Conservation (phyloP, 2,329 filamentous ascomycete genomes). For the Coniochaeta ligniaria region DNA sequence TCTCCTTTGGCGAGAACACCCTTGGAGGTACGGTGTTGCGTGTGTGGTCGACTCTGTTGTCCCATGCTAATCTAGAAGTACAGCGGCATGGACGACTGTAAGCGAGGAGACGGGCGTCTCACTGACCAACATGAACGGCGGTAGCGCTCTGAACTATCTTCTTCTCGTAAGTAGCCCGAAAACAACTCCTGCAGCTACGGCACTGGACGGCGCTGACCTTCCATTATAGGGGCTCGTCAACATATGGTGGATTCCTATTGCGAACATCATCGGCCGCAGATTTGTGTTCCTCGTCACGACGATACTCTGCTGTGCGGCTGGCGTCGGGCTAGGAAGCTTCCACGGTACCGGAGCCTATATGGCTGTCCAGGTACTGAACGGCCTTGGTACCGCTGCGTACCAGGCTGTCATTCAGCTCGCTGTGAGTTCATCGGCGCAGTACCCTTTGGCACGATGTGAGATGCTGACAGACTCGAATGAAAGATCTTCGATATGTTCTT, state of each 20-base stretch:
- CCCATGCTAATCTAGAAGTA: background rate
- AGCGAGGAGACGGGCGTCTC: constrained; percentile 27
- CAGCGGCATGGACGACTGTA: constrained; percentile 31
- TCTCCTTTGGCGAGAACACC: constrained; percentile 31
- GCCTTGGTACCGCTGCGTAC: constrained; percentile 26
- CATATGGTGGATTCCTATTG: constrained; percentile 25
- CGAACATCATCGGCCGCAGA: constrained; percentile 23
- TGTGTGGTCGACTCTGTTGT: background rate
- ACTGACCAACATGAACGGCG: constrained; percentile 31
- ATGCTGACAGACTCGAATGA: background rate
- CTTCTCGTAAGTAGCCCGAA: constrained; percentile 14
- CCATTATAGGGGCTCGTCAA: constrained; percentile 24
- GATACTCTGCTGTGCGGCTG: constrained; percentile 19
- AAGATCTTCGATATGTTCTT: constrained; percentile 29
- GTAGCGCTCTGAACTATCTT: constrained; percentile 30
- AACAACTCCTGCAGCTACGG: background rate
- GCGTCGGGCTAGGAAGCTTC: constrained; percentile 22
- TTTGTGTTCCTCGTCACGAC: constrained; percentile 26
- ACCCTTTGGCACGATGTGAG: background rate
- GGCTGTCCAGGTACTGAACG: constrained; percentile 19
- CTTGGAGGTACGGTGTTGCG: constrained; percentile 16
- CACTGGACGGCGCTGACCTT: background rate
- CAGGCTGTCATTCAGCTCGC: constrained; percentile 29
- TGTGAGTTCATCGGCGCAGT: constrained; percentile 1
- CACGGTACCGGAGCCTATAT: constrained; percentile 22